A percentile compares a stretch with the other conserved stretches of the same genome.
phyloP scores from a whole-genome alignment of 163 green algal genomes.

The Scenedesmus sp. region DNA sequence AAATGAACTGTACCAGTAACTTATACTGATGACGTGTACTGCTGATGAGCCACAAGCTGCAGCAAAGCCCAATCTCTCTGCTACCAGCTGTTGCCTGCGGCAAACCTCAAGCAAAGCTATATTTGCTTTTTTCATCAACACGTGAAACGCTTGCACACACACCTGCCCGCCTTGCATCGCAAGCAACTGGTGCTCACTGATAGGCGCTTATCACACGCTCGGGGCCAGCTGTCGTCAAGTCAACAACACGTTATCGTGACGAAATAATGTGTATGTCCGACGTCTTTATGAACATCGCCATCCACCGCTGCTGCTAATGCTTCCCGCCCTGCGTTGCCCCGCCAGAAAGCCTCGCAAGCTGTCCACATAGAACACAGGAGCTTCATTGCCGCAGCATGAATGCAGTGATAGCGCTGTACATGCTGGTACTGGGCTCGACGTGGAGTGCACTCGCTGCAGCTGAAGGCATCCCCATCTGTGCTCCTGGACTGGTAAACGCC shows the following conservation, averaged over 20 bases:
- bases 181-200: background rate
- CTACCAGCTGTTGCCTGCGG: no score
- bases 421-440: background rate
- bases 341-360: background rate
- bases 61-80: background rate
- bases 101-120: background rate
- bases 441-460: background rate
- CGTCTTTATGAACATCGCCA: background rate
- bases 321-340: background rate
- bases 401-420: background rate
- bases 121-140: background rate
- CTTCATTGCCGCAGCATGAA: background rate
- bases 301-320: background rate
- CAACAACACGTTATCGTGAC: no score
- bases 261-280: background rate
- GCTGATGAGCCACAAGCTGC: background rate
- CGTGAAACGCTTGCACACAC: background rate
- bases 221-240: background rate
- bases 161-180: background rate
- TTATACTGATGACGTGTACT: no score
- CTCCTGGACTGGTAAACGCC: slow-evolving; percentile 10
- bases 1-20: no score
- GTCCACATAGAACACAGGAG: background rate
- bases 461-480: slow-evolving; percentile 23
- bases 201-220: background rate